Conservation (phyloP, 148 eudicot genomes). For the Nyssa sinensis region DNA sequence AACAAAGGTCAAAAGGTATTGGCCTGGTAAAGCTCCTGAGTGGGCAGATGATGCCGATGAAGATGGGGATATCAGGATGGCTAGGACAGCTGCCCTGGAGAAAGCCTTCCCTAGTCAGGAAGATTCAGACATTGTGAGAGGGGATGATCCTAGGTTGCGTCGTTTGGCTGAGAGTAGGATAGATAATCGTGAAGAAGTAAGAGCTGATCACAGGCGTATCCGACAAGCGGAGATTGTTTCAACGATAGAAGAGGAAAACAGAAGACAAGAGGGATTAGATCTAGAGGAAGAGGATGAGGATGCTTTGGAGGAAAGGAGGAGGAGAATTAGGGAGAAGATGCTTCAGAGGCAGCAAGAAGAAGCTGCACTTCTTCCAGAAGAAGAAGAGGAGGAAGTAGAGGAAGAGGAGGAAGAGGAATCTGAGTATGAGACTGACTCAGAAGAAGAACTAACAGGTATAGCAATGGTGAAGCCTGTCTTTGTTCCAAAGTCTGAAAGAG, state of each 20-base stretch:
- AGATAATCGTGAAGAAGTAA: not conserved
- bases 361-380: conserved; percentile 3
- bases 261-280: not conserved
- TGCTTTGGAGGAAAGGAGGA: not conserved
- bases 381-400: conserved; percentile 3
- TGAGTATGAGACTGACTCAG: not conserved
- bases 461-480: conserved; percentile 1
- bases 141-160: not conserved
- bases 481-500: not conserved
- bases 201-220: conserved; percentile 2
- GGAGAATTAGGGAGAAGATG: not conserved
- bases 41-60: not conserved
- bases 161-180: conserved; percentile 4
- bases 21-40: conserved; percentile 68
- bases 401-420: conserved; percentile 1
- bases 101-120: not conserved
- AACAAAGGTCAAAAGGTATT: conserved; percentile 77
- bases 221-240: conserved; percentile 1
- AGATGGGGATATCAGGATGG: conserved; percentile 36
- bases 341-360: conserved; percentile 6
- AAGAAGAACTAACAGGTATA: not conserved
- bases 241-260: not conserved
- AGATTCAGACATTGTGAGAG: not conserved
- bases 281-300: conserved; percentile 1
- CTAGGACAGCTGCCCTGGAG: conserved; percentile 68